A percentile compares a stretch with the other conserved stretches of the same genome.
Evolutionary conservation across 306 rosid species (phyloP).

Genomic region (Chamaecrista fasciculata): DNA sequence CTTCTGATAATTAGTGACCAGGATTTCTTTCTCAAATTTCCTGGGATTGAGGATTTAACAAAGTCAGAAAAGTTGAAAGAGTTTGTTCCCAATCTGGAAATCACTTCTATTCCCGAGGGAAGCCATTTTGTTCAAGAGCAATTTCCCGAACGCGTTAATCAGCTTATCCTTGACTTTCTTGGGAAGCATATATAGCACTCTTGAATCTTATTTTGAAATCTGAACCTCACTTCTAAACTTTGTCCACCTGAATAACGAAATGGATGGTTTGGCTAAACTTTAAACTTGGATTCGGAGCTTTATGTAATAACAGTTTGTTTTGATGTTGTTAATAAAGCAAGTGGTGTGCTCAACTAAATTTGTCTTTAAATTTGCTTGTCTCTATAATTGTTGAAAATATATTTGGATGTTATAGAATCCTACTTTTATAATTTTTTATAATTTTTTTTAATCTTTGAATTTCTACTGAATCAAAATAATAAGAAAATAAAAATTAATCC

Average conservation of each 20-base stretch:
- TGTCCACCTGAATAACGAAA: neutral
- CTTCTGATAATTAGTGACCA: conserved; percentile 41
- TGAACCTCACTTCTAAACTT: neutral
- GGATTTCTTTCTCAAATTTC: conserved; percentile 53
- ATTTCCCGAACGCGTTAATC: conserved; percentile 51
- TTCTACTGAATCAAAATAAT: no score
- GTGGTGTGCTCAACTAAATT: no score
- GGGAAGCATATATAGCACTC: conserved; percentile 38
- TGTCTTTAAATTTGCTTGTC: no score
- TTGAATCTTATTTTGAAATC: no score
- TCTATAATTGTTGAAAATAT: no score
- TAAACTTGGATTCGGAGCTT: no score
- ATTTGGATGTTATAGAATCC: no score
- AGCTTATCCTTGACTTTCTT: conserved; percentile 47
- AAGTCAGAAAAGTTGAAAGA: conserved; percentile 42
- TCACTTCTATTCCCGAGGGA: conserved; percentile 47
- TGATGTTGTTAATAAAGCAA: no score
- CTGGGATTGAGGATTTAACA: conserved; percentile 42
- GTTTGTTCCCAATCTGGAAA: conserved; percentile 41
- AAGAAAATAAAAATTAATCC: no score
- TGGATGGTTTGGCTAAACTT: neutral
- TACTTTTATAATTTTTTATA: no score
- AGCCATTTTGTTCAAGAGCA: conserved; percentile 67
- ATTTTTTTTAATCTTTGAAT: no score
- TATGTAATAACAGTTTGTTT: no score